Evolutionary conservation across 352 stramenopile species (phyloP).

Genomic region (Globisporangium canariense): DNA sequence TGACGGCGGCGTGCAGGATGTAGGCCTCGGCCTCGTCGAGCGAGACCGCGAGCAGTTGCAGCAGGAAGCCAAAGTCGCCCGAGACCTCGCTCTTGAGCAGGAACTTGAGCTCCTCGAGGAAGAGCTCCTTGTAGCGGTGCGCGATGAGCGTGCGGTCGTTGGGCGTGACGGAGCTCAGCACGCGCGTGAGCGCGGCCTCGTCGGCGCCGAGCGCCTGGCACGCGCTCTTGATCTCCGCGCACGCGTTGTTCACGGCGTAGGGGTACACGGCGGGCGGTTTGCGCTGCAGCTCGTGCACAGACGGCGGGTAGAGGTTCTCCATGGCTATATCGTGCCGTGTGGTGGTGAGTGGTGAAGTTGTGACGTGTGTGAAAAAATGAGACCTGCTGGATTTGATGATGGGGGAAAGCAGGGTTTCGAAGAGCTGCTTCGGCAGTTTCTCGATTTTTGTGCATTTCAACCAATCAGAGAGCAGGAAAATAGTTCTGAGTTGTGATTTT

Average conservation of each 20-base stretch:
- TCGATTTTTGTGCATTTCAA: background rate
- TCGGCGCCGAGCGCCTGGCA: conserved; percentile 26
- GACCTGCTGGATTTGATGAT: background rate
- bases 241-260: conserved; percentile 24
- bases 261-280: conserved; percentile 11
- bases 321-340: conserved; percentile 1
- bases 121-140: conserved; percentile 28
- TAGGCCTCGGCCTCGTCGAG: conserved; percentile 29
- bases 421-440: background rate
- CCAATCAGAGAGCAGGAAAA: background rate
- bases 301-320: conserved; percentile 27
- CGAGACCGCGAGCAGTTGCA: conserved; percentile 23
- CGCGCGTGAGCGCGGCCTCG: conserved; percentile 19
- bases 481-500: no score
- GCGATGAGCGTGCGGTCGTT: conserved; percentile 23
- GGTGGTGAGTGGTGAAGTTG: background rate
- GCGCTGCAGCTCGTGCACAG: conserved; percentile 18
- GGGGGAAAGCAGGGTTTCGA: conserved; percentile 1
- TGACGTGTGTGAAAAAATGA: background rate
- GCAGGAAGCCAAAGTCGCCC: conserved; percentile 27
- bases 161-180: conserved; percentile 22
- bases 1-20: conserved; percentile 23
- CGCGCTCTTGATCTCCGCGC: conserved; percentile 24
- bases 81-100: conserved; percentile 23
- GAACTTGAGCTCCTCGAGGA: conserved; percentile 23